These are phyloP conservation scores for Leptodermis oblonga DNA, from an alignment of 257 asterid species.

Conservation along the genomic window DNA sequence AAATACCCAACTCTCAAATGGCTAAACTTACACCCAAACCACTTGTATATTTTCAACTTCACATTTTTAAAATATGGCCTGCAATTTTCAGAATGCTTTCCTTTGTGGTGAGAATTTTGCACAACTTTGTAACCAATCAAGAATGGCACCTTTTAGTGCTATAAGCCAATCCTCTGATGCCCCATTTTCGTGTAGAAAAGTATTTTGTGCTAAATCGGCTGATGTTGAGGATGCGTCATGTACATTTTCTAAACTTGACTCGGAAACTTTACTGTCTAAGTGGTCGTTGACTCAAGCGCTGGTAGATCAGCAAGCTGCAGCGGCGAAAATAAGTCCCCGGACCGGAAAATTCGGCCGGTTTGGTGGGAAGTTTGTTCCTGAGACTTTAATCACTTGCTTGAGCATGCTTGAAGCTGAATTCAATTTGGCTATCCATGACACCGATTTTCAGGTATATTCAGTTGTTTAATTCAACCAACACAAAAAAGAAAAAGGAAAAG, in stretches of 20 bases:
- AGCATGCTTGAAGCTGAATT: constrained; percentile 50
- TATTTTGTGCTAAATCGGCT: neutral
- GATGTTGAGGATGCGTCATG: neutral
- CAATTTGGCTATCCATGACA: constrained; percentile 33
- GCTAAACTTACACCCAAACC: neutral
- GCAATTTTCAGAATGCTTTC: constrained; percentile 6
- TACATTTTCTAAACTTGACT: neutral
- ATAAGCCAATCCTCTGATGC: neutral
- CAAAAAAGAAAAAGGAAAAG: too few relatives aligned
- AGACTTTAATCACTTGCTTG: constrained; percentile 50
- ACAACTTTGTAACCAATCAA: neutral
- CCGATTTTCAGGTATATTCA: constrained; percentile 48
- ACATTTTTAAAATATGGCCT: constrained; percentile 15
- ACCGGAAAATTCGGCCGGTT: constrained; percentile 59
- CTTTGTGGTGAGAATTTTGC: constrained; percentile 1
- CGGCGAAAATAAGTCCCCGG: neutral
- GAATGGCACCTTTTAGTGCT: neutral
- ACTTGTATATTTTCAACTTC: neutral
- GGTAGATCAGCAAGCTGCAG: neutral
- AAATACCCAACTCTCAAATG: neutral
- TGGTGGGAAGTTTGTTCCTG: constrained; percentile 75
- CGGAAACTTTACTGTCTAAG: neutral
- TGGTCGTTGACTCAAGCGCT: constrained; percentile 8
- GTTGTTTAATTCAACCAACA: too few relatives aligned
- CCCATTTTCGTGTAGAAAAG: neutral